Percentiles rank a stretch among this genome's conserved stretches.
These are phyloP conservation scores for Silene vulgaris DNA, from an alignment of 179 eudicot species.

Conservation along the genomic window DNA sequence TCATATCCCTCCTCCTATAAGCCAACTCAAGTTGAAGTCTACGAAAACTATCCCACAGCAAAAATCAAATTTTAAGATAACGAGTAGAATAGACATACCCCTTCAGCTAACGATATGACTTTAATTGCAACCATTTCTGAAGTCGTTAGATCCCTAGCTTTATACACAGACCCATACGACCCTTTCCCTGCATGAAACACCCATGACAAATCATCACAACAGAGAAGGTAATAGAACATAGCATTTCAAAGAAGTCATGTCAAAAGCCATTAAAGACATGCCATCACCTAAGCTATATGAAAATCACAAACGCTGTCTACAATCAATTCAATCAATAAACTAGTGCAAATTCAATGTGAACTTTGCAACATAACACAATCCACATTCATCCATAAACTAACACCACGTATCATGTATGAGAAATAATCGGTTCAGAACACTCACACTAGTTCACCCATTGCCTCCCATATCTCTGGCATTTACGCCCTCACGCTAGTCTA, in stretches of 20 bases:
- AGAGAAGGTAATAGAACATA: neutral
- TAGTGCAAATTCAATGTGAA: neutral
- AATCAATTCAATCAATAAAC: neutral
- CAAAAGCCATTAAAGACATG: neutral
- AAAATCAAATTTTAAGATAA: neutral
- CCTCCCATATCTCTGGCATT: neutral
- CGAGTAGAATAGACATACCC: constrained; percentile 43
- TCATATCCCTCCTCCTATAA: constrained; percentile 93
- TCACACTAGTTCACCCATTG: neutral
- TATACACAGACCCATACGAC: constrained; percentile 94
- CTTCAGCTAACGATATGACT: constrained; percentile 90
- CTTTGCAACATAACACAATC: neutral
- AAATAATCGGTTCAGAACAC: neutral
- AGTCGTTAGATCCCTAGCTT: constrained; percentile 84
- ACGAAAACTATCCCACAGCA: neutral
- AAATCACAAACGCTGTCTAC: neutral
- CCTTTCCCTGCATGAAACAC: constrained; percentile 75
- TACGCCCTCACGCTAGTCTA: too few species aligned
- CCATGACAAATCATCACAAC: constrained; percentile 19
- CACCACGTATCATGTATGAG: neutral
- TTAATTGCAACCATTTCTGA: constrained; percentile 94
- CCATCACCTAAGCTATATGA: neutral
- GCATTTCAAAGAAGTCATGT: neutral
- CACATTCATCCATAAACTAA: neutral
- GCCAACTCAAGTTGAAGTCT: constrained; percentile 16